phyloP scores from a whole-genome alignment of 768 basidiomycete species.

The Tylopilus sp. region DNA sequence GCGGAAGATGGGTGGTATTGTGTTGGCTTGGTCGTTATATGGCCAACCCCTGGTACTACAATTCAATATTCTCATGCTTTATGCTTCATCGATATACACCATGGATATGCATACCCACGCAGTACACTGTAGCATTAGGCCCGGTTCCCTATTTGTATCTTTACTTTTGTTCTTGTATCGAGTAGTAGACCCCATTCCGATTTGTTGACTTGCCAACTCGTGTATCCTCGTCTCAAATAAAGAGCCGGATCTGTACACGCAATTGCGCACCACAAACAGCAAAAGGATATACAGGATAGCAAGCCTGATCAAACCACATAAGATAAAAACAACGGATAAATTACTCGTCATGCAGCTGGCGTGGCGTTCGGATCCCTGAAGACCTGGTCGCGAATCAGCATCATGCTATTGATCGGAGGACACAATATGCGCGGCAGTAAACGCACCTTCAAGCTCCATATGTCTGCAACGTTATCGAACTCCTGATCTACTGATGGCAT shows the following conservation, averaged over 20 bases:
- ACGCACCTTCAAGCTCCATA: constrained; percentile 74
- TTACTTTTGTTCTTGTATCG: constrained; percentile 16
- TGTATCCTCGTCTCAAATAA: neutral
- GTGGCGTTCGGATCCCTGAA: constrained; percentile 42
- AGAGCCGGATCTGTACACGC: neutral
- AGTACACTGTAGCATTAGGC: constrained; percentile 23
- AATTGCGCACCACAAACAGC: neutral
- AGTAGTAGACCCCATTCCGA: constrained; percentile 6
- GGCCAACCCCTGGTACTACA: no score
- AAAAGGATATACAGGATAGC: constrained; percentile 8
- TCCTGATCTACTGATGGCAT: constrained; percentile 33
- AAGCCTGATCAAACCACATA: constrained; percentile 3
- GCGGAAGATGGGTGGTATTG: neutral
- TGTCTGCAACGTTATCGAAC: constrained; percentile 55
- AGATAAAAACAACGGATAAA: constrained; percentile 3
- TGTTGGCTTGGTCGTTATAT: no score
- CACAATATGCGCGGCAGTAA: neutral
- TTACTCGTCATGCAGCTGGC: constrained; percentile 22
- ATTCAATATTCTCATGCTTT: constrained; percentile 1
- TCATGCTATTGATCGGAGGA: neutral
- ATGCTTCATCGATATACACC: neutral
- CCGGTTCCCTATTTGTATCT: constrained; percentile 13
- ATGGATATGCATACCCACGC: constrained; percentile 7
- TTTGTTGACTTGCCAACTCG: neutral
- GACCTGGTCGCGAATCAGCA: constrained; percentile 31